These are phyloP conservation scores for Colletotrichum kahawae DNA, from an alignment of 2,329 filamentous ascomycete genomes.

Conservation along the genomic window DNA sequence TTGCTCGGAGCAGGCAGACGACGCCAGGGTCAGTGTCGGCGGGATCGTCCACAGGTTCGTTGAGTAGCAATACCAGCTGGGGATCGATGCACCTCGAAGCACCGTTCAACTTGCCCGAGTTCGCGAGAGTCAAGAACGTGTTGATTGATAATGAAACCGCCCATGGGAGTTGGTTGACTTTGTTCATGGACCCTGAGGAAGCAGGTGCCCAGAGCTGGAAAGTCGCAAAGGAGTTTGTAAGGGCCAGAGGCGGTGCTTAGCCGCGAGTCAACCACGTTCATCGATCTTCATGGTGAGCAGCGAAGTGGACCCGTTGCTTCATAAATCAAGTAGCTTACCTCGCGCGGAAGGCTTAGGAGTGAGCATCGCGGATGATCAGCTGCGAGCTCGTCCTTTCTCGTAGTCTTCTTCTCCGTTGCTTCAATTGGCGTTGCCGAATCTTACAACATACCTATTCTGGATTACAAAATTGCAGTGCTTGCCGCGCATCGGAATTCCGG, in stretches of 20 bases:
- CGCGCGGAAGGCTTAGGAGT: not conserved
- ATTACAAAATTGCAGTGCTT: not conserved
- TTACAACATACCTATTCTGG: not conserved
- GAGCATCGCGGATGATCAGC: not conserved
- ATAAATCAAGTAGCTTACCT: not conserved
- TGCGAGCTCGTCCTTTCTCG: not conserved
- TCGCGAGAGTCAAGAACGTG: conserved; percentile 33
- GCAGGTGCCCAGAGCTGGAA: conserved; percentile 30
- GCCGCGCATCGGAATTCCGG: fast-evolving
- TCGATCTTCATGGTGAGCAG: not conserved
- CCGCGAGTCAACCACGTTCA: not conserved
- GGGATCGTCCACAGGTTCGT: not conserved
- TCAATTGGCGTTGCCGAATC: not conserved
- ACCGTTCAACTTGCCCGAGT: conserved; percentile 32
- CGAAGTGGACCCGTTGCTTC: not conserved
- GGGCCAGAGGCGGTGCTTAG: not conserved
- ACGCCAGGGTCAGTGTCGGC: not conserved
- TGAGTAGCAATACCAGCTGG: not conserved
- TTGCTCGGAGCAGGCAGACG: not conserved
- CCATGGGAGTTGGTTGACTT: conserved; percentile 31
- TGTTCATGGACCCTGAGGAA: conserved; percentile 30
- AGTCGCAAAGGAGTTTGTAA: conserved; percentile 37
- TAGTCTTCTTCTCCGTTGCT: not conserved
- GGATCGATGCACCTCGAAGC: conserved; percentile 22
- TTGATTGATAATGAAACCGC: conserved; percentile 30